These are phyloP conservation scores for Globisporangium viniferum DNA, from an alignment of 352 stramenopile genomes.

Conservation along the genomic window DNA sequence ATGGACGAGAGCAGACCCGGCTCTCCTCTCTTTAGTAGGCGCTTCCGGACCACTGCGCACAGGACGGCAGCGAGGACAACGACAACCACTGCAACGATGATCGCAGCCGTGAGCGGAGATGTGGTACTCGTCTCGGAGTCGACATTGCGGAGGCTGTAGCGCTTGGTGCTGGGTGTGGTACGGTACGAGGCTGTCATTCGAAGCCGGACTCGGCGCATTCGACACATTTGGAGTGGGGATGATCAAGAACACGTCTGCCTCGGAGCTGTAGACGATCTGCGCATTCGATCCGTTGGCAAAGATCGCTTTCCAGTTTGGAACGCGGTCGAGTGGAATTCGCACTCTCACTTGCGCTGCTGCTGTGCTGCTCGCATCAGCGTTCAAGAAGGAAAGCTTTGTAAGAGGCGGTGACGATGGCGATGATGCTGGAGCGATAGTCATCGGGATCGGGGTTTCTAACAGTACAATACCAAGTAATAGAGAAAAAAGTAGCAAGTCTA, in stretches of 20 bases:
- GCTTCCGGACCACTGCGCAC: background rate
- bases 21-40: background rate
- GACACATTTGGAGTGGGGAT: background rate
- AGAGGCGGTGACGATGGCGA: background rate
- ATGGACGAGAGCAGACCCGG: conserved; percentile 2
- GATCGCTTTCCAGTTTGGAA: conserved; percentile 31
- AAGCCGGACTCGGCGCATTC: background rate
- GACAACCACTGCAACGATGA: background rate
- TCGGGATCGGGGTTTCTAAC: background rate
- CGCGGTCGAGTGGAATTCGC: conserved; percentile 30
- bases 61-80: background rate
- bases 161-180: background rate
- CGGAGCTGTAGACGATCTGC: conserved; percentile 35
- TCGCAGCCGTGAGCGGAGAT: background rate
- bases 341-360: conserved; percentile 19
- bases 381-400: background rate
- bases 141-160: background rate
- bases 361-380: conserved; percentile 15
- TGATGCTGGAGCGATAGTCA: background rate
- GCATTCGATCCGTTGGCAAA: conserved; percentile 41
- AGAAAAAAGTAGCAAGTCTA: background rate
- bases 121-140: background rate
- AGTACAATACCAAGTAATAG: background rate
- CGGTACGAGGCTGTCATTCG: background rate
- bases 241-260: conserved; percentile 21